These are phyloP conservation scores for Peterozyma toletana DNA, from an alignment of 805 yeast species.

Conservation along the genomic window DNA sequence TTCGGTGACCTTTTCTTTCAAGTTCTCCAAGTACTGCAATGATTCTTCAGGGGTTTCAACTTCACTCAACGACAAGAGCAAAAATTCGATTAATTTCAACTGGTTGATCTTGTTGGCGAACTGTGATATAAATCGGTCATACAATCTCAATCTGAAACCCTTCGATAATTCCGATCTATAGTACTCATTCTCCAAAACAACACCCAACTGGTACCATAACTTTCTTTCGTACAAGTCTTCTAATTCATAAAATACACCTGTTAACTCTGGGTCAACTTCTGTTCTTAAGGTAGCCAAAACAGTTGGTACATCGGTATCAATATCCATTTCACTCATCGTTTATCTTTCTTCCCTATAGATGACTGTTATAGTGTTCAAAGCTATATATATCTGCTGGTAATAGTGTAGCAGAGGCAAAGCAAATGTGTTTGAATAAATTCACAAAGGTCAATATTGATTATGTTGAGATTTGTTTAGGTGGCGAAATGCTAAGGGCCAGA, in stretches of 20 bases:
- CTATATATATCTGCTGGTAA: too few species aligned
- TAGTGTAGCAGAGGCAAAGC: too few species aligned
- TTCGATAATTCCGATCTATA: constrained; percentile 47
- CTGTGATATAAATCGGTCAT: constrained; percentile 58
- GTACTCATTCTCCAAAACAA: constrained; percentile 48
- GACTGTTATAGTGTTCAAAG: too few species aligned
- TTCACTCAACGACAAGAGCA: constrained; percentile 46
- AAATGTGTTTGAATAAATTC: too few species aligned
- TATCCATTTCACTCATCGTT: constrained; percentile 5
- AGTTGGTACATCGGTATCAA: constrained; percentile 32
- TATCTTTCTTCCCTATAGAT: constrained; percentile 6
- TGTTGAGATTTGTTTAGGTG: too few species aligned
- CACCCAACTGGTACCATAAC: constrained; percentile 91
- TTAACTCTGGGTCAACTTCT: constrained; percentile 59
- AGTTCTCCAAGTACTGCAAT: constrained; percentile 36
- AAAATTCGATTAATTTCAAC: constrained; percentile 70
- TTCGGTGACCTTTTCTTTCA: constrained; percentile 38
- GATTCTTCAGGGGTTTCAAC: constrained; percentile 37
- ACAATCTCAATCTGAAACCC: constrained; percentile 57
- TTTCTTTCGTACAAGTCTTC: constrained; percentile 86
- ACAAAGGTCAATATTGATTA: too few species aligned
- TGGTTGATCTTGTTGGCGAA: constrained; percentile 72
- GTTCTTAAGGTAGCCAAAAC: constrained; percentile 55
- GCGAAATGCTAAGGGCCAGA: too few species aligned
- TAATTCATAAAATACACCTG: constrained; percentile 54